Evolutionary conservation across 176 grass and related monocot genomes (phyloP).

Genomic region (Echinochloa phyllopogon): DNA sequence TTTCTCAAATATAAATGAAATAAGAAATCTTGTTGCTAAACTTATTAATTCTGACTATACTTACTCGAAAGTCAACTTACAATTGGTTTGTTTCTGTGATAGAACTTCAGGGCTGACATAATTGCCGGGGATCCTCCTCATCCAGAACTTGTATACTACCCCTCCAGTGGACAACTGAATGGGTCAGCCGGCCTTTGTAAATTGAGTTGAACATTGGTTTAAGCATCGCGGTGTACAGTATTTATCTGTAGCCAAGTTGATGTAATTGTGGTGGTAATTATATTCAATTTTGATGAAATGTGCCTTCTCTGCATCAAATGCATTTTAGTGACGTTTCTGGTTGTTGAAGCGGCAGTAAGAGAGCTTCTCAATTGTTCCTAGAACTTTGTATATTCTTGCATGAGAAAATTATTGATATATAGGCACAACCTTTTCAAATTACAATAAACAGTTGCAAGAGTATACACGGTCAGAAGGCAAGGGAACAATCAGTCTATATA

Average conservation of each 20-base stretch:
- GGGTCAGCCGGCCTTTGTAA: conserved; percentile 26
- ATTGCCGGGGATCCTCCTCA: conserved; percentile 18
- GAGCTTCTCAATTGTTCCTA: neutral
- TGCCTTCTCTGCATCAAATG: conserved; percentile 13
- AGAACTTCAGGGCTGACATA: conserved; percentile 37
- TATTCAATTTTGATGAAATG: conserved; percentile 23
- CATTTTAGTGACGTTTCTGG: too few species aligned
- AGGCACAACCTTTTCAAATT: conserved; percentile 13
- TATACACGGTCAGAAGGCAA: neutral
- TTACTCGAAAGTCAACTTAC: conserved; percentile 35
- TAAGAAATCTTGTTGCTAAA: conserved; percentile 9
- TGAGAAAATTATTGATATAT: conserved; percentile 25
- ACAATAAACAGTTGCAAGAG: neutral
- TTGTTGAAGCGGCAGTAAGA: neutral
- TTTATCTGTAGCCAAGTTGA: conserved; percentile 36
- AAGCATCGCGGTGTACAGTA: conserved; percentile 37
- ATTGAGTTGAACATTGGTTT: conserved; percentile 30
- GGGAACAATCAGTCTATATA: conserved; percentile 4
- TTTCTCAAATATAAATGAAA: conserved; percentile 18
- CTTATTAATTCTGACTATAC: conserved; percentile 34
- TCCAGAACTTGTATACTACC: neutral
- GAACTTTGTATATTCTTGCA: conserved; percentile 12
- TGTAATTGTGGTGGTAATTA: conserved; percentile 35
- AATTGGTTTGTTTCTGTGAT: conserved; percentile 37
- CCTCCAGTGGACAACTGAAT: conserved; percentile 25